These are phyloP conservation scores for Amoebophrya sp. DNA, from an alignment of 169 alveolate species.

Conservation along the genomic window DNA sequence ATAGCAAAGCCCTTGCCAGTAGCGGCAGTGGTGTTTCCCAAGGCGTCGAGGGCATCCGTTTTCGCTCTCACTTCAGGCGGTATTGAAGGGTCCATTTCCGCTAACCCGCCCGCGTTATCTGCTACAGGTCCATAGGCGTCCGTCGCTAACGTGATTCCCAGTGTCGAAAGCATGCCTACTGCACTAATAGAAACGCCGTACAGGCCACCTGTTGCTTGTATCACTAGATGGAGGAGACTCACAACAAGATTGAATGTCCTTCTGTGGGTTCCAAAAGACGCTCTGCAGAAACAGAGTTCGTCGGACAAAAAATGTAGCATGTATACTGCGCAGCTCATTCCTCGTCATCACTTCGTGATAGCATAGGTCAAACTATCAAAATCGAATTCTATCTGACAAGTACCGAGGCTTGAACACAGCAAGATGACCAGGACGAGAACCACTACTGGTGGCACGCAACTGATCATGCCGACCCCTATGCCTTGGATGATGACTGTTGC, in stretches of 20 bases:
- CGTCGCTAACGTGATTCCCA: slow-evolving; percentile 60
- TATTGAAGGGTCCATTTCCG: slow-evolving; percentile 63
- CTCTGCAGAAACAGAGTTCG: no score
- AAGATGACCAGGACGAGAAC: not conserved
- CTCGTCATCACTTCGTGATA: no score
- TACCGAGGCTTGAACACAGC: not conserved
- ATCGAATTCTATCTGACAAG: no score
- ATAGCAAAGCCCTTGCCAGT: slow-evolving; percentile 72
- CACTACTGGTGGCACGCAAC: slow-evolving; percentile 55
- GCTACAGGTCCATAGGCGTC: slow-evolving; percentile 74
- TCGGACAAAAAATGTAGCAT: no score
- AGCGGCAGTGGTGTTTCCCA: slow-evolving; percentile 72
- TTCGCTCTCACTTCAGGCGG: slow-evolving; percentile 60
- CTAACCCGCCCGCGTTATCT: slow-evolving; percentile 76
- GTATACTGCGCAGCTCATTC: no score
- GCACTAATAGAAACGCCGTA: slow-evolving; percentile 70
- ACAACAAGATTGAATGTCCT: no score
- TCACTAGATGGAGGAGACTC: no score
- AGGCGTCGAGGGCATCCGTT: slow-evolving; percentile 70
- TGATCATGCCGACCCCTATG: slow-evolving; percentile 57
- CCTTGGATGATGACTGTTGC: slow-evolving; percentile 70
- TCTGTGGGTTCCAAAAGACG: no score
- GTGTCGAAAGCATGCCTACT: slow-evolving; percentile 69
- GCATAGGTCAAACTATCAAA: not conserved
- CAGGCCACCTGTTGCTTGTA: slow-evolving; percentile 52